These are phyloP conservation scores for Penicillium sp. DNA, from an alignment of 2,329 filamentous ascomycete genomes.

Conservation along the genomic window DNA sequence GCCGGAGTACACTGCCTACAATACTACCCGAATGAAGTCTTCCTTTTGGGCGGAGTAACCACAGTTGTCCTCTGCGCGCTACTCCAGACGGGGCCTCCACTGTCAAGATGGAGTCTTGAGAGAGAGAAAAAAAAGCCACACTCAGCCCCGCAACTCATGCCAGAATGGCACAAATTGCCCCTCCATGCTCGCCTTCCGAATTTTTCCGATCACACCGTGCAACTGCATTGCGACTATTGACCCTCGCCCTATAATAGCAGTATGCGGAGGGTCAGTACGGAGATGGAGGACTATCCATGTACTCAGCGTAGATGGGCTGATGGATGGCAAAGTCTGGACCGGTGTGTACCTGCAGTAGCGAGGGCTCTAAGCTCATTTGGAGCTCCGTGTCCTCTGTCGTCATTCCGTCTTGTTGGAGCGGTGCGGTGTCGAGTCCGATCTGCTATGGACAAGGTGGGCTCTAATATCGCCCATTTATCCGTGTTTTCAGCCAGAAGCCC, in stretches of 20 bases:
- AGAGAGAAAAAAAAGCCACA: conserved; percentile 17
- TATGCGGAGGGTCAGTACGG: neutral
- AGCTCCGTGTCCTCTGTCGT: neutral
- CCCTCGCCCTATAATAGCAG: conserved; percentile 12
- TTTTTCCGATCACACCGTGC: conserved; percentile 19
- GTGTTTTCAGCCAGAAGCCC: neutral
- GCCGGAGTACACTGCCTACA: too few species aligned
- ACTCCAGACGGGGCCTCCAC: conserved; percentile 25
- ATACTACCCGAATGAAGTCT: neutral
- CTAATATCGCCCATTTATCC: neutral
- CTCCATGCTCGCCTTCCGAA: conserved; percentile 19
- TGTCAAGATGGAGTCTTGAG: conserved; percentile 21
- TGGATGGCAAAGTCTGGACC: conserved; percentile 7
- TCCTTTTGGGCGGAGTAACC: neutral
- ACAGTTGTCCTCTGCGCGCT: neutral
- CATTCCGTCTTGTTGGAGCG: conserved; percentile 7
- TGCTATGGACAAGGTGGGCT: neutral
- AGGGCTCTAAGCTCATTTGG: neutral
- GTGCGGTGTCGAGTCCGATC: neutral
- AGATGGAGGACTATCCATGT: too few species aligned
- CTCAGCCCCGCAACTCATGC: conserved; percentile 28
- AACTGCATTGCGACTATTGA: neutral
- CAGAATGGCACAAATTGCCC: conserved; percentile 21
- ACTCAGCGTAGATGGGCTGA: neutral
- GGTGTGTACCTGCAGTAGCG: conserved; percentile 6